Conservation (phyloP, 208 protist genomes). For the Trypanosoma rangeli region DNA sequence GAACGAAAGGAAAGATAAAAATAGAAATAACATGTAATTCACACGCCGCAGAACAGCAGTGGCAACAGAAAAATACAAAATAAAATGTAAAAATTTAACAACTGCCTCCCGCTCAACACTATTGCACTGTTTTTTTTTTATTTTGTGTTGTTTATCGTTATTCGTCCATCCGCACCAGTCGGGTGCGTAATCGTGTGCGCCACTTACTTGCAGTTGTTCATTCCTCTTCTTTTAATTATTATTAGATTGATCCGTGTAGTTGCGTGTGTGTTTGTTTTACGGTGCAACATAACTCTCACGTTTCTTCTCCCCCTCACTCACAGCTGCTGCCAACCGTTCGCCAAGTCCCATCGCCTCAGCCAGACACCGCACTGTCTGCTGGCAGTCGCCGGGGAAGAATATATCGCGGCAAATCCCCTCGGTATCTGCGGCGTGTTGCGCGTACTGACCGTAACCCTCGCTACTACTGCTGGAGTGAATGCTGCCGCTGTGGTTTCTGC, state of each 20-base stretch:
- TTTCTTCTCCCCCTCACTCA: constrained; percentile 16
- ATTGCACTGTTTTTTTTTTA: background rate
- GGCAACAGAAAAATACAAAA: background rate
- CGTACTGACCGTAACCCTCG: constrained; percentile 61
- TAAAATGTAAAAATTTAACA: background rate
- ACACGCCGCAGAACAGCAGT: background rate
- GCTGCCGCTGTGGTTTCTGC: background rate
- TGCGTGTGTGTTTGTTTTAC: background rate
- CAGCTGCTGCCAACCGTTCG: constrained; percentile 28
- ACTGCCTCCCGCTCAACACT: background rate
- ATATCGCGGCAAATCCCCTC: constrained; percentile 51
- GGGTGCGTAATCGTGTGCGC: background rate
- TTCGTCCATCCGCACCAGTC: background rate
- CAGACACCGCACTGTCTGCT: constrained; percentile 45
- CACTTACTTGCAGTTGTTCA: background rate
- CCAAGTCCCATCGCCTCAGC: constrained; percentile 50
- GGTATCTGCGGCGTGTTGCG: constrained; percentile 23
- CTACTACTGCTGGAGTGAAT: constrained; percentile 35
- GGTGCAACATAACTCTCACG: constrained; percentile 1
- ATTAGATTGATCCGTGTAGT: background rate
- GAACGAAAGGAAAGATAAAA: too few relatives aligned
- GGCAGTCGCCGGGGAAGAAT: constrained; percentile 81
- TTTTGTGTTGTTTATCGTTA: background rate
- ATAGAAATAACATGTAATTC: too few relatives aligned
- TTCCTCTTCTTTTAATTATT: background rate